phyloP scores from a whole-genome alignment of 257 asterid species.

The Agastache rugosa region DNA sequence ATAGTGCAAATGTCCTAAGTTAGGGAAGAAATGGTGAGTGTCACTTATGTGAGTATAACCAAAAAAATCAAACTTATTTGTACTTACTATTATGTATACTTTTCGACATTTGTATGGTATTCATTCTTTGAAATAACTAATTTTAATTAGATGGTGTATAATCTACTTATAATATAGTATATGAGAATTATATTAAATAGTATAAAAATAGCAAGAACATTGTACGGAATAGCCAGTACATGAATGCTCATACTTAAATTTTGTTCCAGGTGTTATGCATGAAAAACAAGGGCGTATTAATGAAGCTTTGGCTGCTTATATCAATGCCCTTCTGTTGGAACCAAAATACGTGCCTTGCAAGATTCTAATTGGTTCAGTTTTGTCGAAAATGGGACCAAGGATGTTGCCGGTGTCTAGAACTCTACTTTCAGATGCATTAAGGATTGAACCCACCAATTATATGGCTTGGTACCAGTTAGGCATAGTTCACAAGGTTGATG shows the following conservation, averaged over 20 bases:
- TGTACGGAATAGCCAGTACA: not conserved
- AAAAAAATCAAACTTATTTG: too few species aligned
- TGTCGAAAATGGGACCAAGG: conserved; percentile 62
- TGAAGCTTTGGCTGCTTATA: conserved; percentile 70
- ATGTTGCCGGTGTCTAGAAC: conserved; percentile 89
- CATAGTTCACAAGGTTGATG: conserved; percentile 82
- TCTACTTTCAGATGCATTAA: conserved; percentile 84
- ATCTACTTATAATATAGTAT: not conserved
- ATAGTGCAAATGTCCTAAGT: not conserved
- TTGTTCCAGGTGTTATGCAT: conserved; percentile 64
- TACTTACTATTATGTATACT: too few species aligned
- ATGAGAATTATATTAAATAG: not conserved
- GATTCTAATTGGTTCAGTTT: conserved; percentile 64
- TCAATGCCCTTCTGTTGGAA: conserved; percentile 77
- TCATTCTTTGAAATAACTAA: too few species aligned
- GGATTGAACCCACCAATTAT: conserved; percentile 82
- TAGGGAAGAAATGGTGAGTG: not conserved
- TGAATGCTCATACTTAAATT: conserved; percentile 6
- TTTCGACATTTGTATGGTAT: too few species aligned
- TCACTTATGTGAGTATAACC: not conserved
- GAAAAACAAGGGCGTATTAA: conserved; percentile 67
- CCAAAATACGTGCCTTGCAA: conserved; percentile 83
- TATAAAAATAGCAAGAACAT: not conserved
- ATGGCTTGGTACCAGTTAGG: conserved; percentile 93
- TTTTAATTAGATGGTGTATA: not conserved